phyloP scores from a whole-genome alignment of 495 filamentous ascomycete genomes.

The Daldinia vernicosa region DNA sequence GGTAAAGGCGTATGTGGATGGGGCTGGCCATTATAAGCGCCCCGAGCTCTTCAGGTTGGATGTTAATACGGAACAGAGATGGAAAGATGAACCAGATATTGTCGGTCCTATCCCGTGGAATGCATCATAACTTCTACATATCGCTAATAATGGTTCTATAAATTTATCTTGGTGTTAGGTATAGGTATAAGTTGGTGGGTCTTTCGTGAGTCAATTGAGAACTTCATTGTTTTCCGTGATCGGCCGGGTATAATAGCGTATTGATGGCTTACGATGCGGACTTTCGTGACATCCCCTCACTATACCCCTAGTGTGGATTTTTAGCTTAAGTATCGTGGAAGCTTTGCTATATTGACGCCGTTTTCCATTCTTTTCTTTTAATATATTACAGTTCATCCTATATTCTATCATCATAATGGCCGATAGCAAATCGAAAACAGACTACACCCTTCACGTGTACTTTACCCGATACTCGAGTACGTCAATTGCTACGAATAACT shows the following conservation, averaged over 20 bases:
- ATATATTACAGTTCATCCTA: neutral
- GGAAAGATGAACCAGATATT: constrained; percentile 49
- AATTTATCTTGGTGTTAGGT: neutral
- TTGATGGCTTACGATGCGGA: neutral
- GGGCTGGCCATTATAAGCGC: constrained; percentile 52
- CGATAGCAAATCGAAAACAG: constrained; percentile 5
- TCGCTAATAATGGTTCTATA: neutral
- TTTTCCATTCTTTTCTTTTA: neutral
- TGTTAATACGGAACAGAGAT: constrained; percentile 45
- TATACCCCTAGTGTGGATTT: neutral
- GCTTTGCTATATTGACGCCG: neutral
- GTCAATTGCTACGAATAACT: neutral
- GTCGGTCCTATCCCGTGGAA: constrained; percentile 42
- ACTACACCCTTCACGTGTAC: constrained; percentile 35
- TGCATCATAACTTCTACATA: neutral
- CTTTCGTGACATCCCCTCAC: neutral
- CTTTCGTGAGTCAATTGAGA: constrained; percentile 20
- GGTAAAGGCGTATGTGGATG: constrained; percentile 55
- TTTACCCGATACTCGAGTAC: constrained; percentile 43
- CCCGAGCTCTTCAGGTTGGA: constrained; percentile 51
- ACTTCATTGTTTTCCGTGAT: constrained; percentile 18
- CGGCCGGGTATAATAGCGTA: constrained; percentile 16
- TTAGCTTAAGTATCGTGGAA: neutral
- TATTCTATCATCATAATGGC: constrained; percentile 18
- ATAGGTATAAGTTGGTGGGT: constrained; percentile 13